A percentile compares a stretch with the other conserved stretches of the same genome.
These are phyloP conservation scores for Mollisia scopiformis DNA, from an alignment of 2,329 filamentous ascomycete species.

Conservation along the genomic window DNA sequence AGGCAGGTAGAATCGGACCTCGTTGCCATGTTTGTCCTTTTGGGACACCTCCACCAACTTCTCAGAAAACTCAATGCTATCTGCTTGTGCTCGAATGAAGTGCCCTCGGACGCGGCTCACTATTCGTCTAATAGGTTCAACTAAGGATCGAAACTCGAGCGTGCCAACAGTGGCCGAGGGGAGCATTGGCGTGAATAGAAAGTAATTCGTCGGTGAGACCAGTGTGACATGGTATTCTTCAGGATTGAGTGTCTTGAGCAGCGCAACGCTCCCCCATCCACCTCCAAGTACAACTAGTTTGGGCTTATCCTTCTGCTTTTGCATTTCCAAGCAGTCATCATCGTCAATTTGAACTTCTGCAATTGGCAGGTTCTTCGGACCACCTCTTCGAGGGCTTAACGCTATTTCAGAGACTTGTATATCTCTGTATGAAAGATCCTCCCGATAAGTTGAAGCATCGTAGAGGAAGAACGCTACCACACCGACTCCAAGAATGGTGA, in stretches of 20 bases:
- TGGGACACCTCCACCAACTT: conserved; percentile 89
- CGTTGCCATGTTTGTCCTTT: conserved; percentile 69
- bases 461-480: conserved; percentile 90
- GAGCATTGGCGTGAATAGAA: conserved; percentile 97
- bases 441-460: conserved; percentile 88
- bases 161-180: conserved; percentile 97
- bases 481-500: conserved; percentile 68
- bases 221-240: conserved; percentile 96
- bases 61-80: conserved; percentile 88
- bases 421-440: conserved; percentile 67
- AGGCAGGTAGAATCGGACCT: conserved; percentile 85
- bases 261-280: conserved; percentile 91
- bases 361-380: conserved; percentile 94
- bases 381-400: conserved; percentile 78
- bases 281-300: conserved; percentile 90
- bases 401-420: conserved; percentile 85
- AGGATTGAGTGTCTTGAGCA: conserved; percentile 87
- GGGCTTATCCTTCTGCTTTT: conserved; percentile 81
- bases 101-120: conserved; percentile 79
- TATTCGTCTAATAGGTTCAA: conserved; percentile 90
- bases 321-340: conserved; percentile 74
- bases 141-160: conserved; percentile 84
- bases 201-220: conserved; percentile 93
- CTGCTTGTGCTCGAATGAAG: conserved; percentile 84
- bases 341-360: conserved; percentile 88